phyloP scores from a whole-genome alignment of 2,329 filamentous ascomycete genomes.

The Diaporthe batatas region DNA sequence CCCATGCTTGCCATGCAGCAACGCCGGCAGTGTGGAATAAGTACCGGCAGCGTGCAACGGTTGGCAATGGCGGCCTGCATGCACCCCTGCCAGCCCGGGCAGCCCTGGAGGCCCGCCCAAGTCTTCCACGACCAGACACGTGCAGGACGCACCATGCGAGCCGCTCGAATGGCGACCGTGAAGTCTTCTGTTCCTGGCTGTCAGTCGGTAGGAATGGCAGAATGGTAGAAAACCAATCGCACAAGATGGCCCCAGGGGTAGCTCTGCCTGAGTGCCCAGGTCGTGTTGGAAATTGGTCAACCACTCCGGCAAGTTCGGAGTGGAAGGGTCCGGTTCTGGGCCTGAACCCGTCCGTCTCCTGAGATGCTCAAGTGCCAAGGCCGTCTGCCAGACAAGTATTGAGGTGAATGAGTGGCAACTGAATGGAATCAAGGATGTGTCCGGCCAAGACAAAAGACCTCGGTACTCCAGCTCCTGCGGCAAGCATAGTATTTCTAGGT shows the following conservation, averaged over 20 bases:
- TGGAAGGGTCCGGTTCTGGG: background rate
- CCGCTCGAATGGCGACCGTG: background rate
- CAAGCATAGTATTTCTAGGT: background rate
- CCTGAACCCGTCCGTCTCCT: background rate
- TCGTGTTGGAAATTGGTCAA: background rate
- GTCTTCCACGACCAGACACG: background rate
- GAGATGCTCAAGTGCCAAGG: background rate
- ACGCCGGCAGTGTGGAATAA: background rate
- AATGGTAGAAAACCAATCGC: background rate
- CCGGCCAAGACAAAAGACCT: too few relatives aligned
- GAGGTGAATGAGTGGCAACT: too few relatives aligned
- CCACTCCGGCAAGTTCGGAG: background rate
- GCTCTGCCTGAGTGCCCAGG: background rate
- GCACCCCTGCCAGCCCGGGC: too few relatives aligned
- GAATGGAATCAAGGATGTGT: too few relatives aligned
- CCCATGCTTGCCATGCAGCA: too few relatives aligned
- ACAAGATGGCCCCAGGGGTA: background rate
- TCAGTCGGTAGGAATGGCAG: too few relatives aligned
- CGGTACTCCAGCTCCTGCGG: too few relatives aligned
- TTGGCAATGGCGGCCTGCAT: background rate
- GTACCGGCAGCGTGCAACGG: slow-evolving; percentile 15
- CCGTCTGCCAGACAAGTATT: background rate
- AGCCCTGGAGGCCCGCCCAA: too few relatives aligned
- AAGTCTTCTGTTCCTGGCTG: background rate
- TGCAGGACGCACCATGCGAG: background rate